phyloP scores from a whole-genome alignment of 768 basidiomycete genomes.

The Chiua virens region DNA sequence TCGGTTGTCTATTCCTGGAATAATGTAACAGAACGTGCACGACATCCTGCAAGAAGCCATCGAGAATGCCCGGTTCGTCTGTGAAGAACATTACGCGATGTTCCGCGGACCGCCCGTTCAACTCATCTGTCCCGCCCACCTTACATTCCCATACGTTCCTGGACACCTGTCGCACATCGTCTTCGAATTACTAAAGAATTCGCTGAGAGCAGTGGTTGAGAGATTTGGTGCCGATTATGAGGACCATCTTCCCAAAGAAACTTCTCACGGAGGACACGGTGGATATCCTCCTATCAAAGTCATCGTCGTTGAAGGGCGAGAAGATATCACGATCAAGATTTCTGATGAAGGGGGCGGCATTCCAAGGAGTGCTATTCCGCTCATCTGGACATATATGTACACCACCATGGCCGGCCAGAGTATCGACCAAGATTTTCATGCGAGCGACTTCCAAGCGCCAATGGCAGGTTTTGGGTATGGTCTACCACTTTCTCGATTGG shows the following conservation, averaged over 20 bases:
- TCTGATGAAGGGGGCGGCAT: constrained; percentile 95
- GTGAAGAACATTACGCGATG: constrained; percentile 95
- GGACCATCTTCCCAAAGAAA: constrained; percentile 31
- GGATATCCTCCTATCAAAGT: constrained; percentile 31
- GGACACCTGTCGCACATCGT: constrained; percentile 95
- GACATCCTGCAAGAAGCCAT: constrained; percentile 99
- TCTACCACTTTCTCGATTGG: constrained; percentile 88
- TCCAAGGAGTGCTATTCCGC: constrained; percentile 77
- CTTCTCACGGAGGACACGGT: not conserved
- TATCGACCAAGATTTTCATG: constrained; percentile 73
- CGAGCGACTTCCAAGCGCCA: constrained; percentile 91
- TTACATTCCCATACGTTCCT: constrained; percentile 93
- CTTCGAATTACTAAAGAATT: constrained; percentile 98
- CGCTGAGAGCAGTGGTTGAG: constrained; percentile 94
- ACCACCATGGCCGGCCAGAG: constrained; percentile 76
- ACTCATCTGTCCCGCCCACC: constrained; percentile 85
- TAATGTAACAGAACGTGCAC: constrained; percentile 72
- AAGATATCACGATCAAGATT: constrained; percentile 99
- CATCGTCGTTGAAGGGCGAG: constrained; percentile 94
- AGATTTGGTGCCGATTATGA: constrained; percentile 82
- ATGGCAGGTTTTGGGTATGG: constrained; percentile 99
- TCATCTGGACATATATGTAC: constrained; percentile 99
- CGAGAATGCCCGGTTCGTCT: constrained; percentile 92
- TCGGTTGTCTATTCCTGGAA: not conserved
- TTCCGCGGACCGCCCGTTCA: constrained; percentile 96